phyloP scores from a whole-genome alignment of 2,329 filamentous ascomycete genomes.

The Cladophialophora carrionii region DNA sequence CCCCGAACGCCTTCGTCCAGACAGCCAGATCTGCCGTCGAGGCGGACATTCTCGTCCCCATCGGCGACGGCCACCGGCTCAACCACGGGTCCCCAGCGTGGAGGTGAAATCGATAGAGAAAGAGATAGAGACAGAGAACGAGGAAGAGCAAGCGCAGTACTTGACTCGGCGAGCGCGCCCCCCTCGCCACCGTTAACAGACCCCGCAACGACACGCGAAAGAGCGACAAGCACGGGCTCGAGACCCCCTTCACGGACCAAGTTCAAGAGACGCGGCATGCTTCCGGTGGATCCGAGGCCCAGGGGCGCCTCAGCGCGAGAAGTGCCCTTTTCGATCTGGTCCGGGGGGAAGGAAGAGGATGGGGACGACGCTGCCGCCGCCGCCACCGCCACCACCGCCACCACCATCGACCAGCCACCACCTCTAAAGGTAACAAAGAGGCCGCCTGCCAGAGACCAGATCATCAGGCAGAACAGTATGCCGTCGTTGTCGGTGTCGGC shows the following conservation, averaged over 20 bases:
- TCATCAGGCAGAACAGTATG: conserved; percentile 32
- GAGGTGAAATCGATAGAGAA: neutral
- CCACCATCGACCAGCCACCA: conserved; percentile 10
- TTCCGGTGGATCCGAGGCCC: conserved; percentile 16
- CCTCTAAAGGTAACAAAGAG: conserved; percentile 14
- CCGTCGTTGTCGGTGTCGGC: conserved; percentile 8
- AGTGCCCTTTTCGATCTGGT: neutral
- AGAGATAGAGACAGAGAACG: neutral
- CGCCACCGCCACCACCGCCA: conserved; percentile 17
- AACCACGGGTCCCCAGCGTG: neutral
- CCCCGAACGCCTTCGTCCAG: conserved; percentile 23
- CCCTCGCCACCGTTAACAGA: conserved; percentile 4
- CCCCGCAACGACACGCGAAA: conserved; percentile 5
- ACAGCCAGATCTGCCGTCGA: neutral
- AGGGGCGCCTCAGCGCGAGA: neutral
- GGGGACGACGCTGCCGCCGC: neutral
- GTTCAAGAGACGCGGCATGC: conserved; percentile 8
- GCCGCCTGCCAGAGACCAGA: conserved; percentile 22
- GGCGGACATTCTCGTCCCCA: conserved; percentile 14
- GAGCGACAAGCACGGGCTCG: neutral
- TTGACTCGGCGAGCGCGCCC: conserved; percentile 8
- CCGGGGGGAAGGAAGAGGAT: neutral
- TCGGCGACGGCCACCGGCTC: neutral
- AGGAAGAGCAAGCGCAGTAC: neutral
- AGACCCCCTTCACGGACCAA: conserved; percentile 21